Base-by-base conservation (phyloP, 2,329 filamentous ascomycete species). In the Pseudocercospora fuligena region DNA sequence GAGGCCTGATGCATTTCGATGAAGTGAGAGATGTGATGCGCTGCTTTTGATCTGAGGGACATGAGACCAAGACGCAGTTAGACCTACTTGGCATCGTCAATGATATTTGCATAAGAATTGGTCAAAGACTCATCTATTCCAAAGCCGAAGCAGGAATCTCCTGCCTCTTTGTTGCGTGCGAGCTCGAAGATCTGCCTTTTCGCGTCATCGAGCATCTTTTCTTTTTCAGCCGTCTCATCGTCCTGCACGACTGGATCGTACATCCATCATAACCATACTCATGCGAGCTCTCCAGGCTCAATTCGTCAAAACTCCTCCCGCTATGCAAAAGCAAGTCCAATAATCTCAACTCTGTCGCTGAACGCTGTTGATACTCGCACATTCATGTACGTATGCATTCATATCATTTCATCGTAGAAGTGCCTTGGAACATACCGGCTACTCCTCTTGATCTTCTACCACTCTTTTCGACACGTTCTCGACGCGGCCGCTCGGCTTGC, bases 371-470 rank as follows among this genome's bases (percentile, higher is more conserved):
- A 33, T 56, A n/a, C 23, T 29, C 27, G 51, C 27, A 31, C 27
- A n/a, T 33, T 31, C 27, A 25, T 56, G 51, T 56, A n/a, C 16
- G 12, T 29, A 21, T 43, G 21, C 57, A 53, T 27, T 61, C 29
- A 54, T 53, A 23, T 47, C 60, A 36, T 58, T 58, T 58, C 61
- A 64, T 64, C 63, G 43, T 67, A 61, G 29, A 61, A 58, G 51
- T 58, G 46, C 63, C 65, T 21, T 67, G 61, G 16, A 64, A 59
- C 47, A 56, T 56, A 19, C 47, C 46, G 40, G 61, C 54, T 49
- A 67, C 61, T 51, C 61, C 63, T 43, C 61, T 61, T 61, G 65
- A 64, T 67, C 47, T 56, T 53, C 25, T n/a, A 11, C 31, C 51
- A 23, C 36, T 31, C 47, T 64, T 14, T 31, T 61, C 23, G 46